Base-by-base conservation (phyloP, 2,329 filamentous ascomycete genomes). In the Neonectria punicea region DNA sequence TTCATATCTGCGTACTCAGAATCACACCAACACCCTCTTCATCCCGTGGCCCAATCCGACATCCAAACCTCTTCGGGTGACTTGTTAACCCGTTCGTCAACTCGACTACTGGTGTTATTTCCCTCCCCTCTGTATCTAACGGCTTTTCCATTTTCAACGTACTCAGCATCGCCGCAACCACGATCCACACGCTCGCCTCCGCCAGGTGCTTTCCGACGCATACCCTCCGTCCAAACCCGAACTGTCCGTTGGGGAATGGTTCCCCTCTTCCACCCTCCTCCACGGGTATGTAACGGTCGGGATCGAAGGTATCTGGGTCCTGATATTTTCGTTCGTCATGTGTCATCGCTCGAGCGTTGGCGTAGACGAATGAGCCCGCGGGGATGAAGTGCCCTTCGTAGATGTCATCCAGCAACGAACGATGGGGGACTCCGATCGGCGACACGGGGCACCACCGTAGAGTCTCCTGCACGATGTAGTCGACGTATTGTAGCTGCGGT, bases 311-410 rank as follows among this genome's bases (percentile, higher is more conserved):
- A 20, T 82, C 78, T 1, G 84, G 82, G 54, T 83, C 66, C 4
- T 58, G 61, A 74, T 85, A 86, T 2, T 78, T 73, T 4, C 59
- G 53, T 54, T 79, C 69, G 65, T 86, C 78, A 43, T 78, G 77
- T 25, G 78, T 81, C 80, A 84, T 86, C 54, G 81, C 81, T 13
- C 77, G 74, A n/a, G 78, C 74, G 57, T 83, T 85, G 32, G 80
- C 79, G 57, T 80, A 79, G 6, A 84, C 73, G 18, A 81, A 73
- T 5, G 80, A 80, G 3, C 87, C 87, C n/a, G 83, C 84, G 10
- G 86, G 86, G 54, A 90, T 88, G 63, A 83, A 82, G 75, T 86
- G 85, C 36, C 83, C 86, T 20, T 85, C 78, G 70, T 89, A 90
- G 11, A 83, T 78, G 60, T 90, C 87, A 53, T 89, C 87, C 51